Conservation (phyloP, 495 filamentous ascomycete species). For the Polyplosphaeria fusca region DNA sequence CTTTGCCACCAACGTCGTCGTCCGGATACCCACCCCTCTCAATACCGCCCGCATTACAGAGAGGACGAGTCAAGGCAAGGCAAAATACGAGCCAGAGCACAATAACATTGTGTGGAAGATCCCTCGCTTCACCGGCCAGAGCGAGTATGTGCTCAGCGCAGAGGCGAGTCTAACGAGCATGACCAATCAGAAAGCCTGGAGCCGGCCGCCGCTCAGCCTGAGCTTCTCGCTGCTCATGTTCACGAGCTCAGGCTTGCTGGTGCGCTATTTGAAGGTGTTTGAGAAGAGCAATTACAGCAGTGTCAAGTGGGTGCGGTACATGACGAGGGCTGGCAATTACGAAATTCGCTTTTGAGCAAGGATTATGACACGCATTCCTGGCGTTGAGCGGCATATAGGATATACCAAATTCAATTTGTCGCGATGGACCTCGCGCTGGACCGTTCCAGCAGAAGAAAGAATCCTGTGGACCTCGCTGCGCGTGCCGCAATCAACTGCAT, state of each 20-base stretch:
- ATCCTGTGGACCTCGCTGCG: no score
- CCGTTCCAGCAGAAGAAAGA: no score
- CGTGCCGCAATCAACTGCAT: no score
- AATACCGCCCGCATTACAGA: constrained; percentile 96
- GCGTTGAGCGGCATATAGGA: no score
- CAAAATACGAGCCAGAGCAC: constrained; percentile 96
- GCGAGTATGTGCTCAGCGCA: constrained; percentile 89
- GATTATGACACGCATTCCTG: no score
- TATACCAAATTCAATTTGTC: no score
- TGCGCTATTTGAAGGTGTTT: constrained; percentile 97
- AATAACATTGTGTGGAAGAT: constrained; percentile 99
- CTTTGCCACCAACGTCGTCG: constrained; percentile 96
- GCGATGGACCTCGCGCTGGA: no score
- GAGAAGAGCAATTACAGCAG: constrained; percentile 98
- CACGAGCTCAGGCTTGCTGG: constrained; percentile 85
- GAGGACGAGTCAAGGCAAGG: constrained; percentile 89
- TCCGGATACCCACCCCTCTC: constrained; percentile 90
- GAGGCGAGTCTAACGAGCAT: constrained; percentile 91
- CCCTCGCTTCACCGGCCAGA: constrained; percentile 89
- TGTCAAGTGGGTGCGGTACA: constrained; percentile 99
- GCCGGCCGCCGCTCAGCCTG: constrained; percentile 83
- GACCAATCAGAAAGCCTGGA: constrained; percentile 99
- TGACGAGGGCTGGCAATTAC: constrained; percentile 89
- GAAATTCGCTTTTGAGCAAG: no score
- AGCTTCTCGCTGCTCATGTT: constrained; percentile 97